Base-by-base conservation (phyloP, 345 rosid genomes). In the Punica granatum region DNA sequence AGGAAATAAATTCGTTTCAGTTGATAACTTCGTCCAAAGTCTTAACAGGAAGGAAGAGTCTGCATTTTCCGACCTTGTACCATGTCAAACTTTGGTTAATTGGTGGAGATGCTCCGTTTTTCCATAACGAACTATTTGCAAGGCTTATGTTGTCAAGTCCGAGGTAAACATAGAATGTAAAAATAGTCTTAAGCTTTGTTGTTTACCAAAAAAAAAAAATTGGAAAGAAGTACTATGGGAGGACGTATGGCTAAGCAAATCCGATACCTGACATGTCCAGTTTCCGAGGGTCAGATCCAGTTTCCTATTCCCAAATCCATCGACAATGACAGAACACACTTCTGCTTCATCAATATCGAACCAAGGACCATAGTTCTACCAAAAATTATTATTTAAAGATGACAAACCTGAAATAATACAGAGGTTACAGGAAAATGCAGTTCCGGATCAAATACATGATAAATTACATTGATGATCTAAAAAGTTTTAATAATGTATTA, bases 181-280 rank as follows among this genome's bases (percentile, higher is more conserved):
- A n/a, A n/a, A n/a, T n/a, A n/a, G n/a, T n/a, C n/a, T n/a, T n/a
- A n/a, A n/a, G n/a, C n/a, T n/a, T n/a, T n/a, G n/a, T n/a, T n/a
- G n/a, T n/a, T n/a, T n/a, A n/a, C n/a, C n/a, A n/a, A n/a, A n/a
- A n/a, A n/a, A n/a, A n/a, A n/a, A n/a, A n/a, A n/a, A n/a, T n/a
- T n/a, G n/a, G n/a, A n/a, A n/a, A n/a, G n/a, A n/a, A n/a, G n/a
- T n/a, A n/a, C n/a, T n/a, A n/a, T n/a, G n/a, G n/a, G n/a, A n/a
- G n/a, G n/a, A n/a, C n/a, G n/a, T n/a, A n/a, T n/a, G n/a, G n/a
- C n/a, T n/a, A n/a, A n/a, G n/a, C n/a, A n/a, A n/a, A n/a, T n/a
- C n/a, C n/a, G n/a, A n/a, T 31, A 85, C 86, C 92, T 87, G 78
- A 48, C 84, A 87, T 39, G 81, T 77, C 92, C 89, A 87, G 60